A percentile compares a stretch with the other conserved stretches of the same genome.
phyloP scores from a whole-genome alignment of 202 grass and related monocot species.

The Hordeum pubiflorum region DNA sequence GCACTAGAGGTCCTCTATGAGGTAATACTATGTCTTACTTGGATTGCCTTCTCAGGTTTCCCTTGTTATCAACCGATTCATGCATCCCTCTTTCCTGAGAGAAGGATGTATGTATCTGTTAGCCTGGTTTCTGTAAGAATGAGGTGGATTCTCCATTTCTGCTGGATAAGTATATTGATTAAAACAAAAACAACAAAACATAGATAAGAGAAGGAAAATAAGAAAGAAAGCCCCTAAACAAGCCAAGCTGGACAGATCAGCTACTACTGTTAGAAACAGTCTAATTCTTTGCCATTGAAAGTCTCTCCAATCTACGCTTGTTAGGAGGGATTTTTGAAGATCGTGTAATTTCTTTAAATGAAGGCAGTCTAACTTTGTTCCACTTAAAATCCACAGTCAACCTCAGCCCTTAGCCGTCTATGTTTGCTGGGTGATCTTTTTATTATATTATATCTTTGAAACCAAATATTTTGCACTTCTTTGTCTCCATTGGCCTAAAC shows the following conservation, averaged over 20 bases:
- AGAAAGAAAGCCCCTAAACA: neutral
- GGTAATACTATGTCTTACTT: constrained; percentile 30
- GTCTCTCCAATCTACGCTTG: neutral
- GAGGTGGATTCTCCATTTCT: neutral
- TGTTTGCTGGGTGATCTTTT: neutral
- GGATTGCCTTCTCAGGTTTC: neutral
- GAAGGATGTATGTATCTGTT: neutral
- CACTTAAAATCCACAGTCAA: neutral
- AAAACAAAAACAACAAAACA: neutral
- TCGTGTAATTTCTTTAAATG: neutral
- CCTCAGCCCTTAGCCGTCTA: neutral
- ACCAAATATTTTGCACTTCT: neutral
- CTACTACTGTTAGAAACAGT: neutral
- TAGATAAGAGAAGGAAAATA: neutral
- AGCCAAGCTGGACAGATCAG: neutral
- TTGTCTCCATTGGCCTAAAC: constrained; percentile 1
- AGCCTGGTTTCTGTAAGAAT: neutral
- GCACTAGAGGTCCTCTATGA: constrained; percentile 85
- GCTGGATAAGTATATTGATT: neutral
- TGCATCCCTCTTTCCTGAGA: neutral
- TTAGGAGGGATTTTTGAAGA: neutral
- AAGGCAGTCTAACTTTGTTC: neutral
- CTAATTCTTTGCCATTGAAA: neutral
- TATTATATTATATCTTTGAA: neutral
- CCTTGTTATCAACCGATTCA: neutral